Percentiles rank a stretch among this genome's conserved stretches.
Conservation (phyloP, 2,329 filamentous ascomycete species). For the Neonectria hederae region DNA sequence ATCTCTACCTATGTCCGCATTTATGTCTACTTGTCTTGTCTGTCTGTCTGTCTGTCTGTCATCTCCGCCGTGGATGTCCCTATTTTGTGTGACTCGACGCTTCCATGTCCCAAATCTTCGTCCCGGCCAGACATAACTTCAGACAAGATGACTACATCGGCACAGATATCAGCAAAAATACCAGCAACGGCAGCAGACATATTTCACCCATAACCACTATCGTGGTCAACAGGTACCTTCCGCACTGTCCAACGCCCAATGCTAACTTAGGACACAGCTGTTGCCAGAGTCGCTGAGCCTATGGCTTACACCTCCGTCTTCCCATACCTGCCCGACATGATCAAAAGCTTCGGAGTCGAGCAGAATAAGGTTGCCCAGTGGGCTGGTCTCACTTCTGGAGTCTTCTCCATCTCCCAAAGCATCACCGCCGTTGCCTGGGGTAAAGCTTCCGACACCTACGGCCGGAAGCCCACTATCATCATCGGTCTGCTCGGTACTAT, state of each 20-base stretch:
- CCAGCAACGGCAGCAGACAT: not conserved
- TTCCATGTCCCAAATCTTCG: constrained; percentile 34
- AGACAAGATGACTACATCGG: constrained; percentile 13
- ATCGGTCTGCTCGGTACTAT: constrained; percentile 80
- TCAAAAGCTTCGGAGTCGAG: constrained; percentile 78
- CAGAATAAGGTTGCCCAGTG: constrained; percentile 80
- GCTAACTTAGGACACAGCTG: constrained; percentile 62
- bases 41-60: constrained; percentile 5
- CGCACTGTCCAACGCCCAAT: constrained; percentile 18
- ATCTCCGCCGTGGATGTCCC: not conserved
- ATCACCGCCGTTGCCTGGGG: constrained; percentile 80
- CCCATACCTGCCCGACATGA: constrained; percentile 81
- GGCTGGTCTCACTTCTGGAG: constrained; percentile 78
- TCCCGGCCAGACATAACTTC: constrained; percentile 28
- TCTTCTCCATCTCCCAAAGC: constrained; percentile 78
- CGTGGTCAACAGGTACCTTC: constrained; percentile 31
- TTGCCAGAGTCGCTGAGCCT: constrained; percentile 83
- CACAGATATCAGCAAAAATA: not conserved
- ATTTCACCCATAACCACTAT: not conserved
- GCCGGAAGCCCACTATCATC: constrained; percentile 85
- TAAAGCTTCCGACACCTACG: constrained; percentile 78
- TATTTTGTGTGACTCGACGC: constrained; percentile 13
- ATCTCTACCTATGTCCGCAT: not conserved
- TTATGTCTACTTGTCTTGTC: not conserved
- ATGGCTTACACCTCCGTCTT: constrained; percentile 77